phyloP scores from a whole-genome alignment of 192 early-diverging fungal genomes.

The Phycomyces nitens region DNA sequence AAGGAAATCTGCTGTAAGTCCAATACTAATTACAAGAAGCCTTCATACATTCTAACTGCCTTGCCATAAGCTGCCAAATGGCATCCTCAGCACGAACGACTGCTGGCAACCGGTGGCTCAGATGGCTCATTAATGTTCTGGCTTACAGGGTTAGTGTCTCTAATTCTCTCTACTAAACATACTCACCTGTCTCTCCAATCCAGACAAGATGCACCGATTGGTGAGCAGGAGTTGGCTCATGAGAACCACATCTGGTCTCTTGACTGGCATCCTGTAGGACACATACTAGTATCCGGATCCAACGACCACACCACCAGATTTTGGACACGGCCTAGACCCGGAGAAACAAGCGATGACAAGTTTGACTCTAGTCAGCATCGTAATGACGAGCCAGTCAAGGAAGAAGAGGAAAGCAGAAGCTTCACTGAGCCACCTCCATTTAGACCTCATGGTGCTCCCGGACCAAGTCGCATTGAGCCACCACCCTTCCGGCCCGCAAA shows the following conservation, averaged over 20 bases:
- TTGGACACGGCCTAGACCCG: conserved; percentile 93
- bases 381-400: conserved; percentile 45
- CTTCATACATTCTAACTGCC: no score
- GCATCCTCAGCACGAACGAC: conserved; percentile 91
- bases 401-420: conserved; percentile 27
- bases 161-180: no score
- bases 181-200: no score
- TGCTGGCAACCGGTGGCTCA: conserved; percentile 88
- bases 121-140: conserved; percentile 86
- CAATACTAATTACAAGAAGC: no score
- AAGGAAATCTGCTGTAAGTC: conserved; percentile 81
- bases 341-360: conserved; percentile 55
- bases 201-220: conserved; percentile 37
- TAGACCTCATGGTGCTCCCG: conserved; percentile 19
- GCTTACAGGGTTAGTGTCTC: conserved; percentile 71
- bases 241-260: conserved; percentile 90
- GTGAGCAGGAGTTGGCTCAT: conserved; percentile 69
- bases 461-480: conserved; percentile 15
- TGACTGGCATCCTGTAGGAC: conserved; percentile 97
- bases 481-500: conserved; percentile 35
- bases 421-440: conserved; percentile 36
- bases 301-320: conserved; percentile 96
- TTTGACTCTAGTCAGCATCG: conserved; percentile 50
- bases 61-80: conserved; percentile 71
- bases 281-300: conserved; percentile 88